Evolutionary conservation across 345 rosid genomes (phyloP).

Genomic region (Raphanus sativus): DNA sequence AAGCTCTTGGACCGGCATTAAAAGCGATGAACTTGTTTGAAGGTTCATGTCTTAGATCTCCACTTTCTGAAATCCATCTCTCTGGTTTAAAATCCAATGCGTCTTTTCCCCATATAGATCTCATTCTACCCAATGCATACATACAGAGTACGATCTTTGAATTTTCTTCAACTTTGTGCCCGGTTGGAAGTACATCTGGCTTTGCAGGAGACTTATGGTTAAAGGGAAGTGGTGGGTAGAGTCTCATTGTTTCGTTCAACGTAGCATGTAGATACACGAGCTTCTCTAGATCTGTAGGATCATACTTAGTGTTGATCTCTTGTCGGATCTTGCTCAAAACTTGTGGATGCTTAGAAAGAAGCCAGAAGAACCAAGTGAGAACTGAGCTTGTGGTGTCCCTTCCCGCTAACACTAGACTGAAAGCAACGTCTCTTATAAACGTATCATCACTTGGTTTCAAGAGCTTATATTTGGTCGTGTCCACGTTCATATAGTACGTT

Average conservation of each 20-base stretch:
- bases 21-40: background rate
- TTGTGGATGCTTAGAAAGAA: constrained; percentile 38
- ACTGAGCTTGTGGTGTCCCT: constrained; percentile 45
- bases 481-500: constrained; percentile 3
- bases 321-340: background rate
- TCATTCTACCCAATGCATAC: background rate
- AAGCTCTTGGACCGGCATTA: background rate
- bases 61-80: background rate
- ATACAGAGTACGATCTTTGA: background rate
- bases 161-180: background rate
- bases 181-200: background rate
- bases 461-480: constrained; percentile 10
- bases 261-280: background rate
- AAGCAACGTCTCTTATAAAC: constrained; percentile 40
- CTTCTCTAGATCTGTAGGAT: background rate
- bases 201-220: background rate
- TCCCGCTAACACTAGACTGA: constrained; percentile 41
- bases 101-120: background rate
- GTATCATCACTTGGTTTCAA: constrained; percentile 12
- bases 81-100: background rate
- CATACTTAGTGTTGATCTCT: background rate
- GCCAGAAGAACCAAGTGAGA: constrained; percentile 48
- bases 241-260: background rate
- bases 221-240: background rate
- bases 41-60: background rate